Base-by-base conservation (phyloP, 75 land plant genomes). In the Azolla pinnata region DNA sequence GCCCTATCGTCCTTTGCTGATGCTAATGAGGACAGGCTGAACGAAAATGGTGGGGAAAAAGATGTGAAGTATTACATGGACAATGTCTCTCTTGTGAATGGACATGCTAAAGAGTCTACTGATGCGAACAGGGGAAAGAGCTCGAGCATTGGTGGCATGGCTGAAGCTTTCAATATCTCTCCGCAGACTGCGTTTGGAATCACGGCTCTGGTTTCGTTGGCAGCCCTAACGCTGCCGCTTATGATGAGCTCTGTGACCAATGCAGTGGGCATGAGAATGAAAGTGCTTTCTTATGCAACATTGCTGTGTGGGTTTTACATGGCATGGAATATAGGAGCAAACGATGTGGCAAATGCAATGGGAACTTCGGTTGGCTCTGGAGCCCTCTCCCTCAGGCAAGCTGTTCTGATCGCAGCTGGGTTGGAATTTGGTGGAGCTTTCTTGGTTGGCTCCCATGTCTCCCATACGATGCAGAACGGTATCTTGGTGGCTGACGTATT, bases 311-410 rank as follows among this genome's bases (percentile, higher is more conserved):
- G 98, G 19, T 85, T 93, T 61, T 88, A 83, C 77, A 92, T 92
- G 95, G 95, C 97, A 8, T 92, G 97, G 97, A 88, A 92, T 52
- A 88, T 92, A 45, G 95, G 97, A 31, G 97, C 97, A 27, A 92
- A 92, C 64, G 95, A 92, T 61, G 97, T 92, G 40, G 97, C 97
- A 4, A 92, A 92, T 70, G 97, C 97, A 2, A 92, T 92, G 97
- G 97, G 97, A 50, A 92, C 97, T 7, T 92, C 95, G 21, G 97
- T 92, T 16, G 97, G 97, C 0, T 88, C 95, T 2, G 97, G 97
- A 5, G 97, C 97, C 0, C 64, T 93, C 59, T 63, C 87, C 26
- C 71, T 88, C 24, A 62, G 90, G 58, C 96, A 93, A 69, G 96
- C 96, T 19, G 96, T 93, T 67, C 5, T 93, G 48, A 79, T 81